A percentile compares a stretch with the other conserved stretches of the same genome.
phyloP scores from a whole-genome alignment of 768 basidiomycete species.

The Leccinum aurantiacum region DNA sequence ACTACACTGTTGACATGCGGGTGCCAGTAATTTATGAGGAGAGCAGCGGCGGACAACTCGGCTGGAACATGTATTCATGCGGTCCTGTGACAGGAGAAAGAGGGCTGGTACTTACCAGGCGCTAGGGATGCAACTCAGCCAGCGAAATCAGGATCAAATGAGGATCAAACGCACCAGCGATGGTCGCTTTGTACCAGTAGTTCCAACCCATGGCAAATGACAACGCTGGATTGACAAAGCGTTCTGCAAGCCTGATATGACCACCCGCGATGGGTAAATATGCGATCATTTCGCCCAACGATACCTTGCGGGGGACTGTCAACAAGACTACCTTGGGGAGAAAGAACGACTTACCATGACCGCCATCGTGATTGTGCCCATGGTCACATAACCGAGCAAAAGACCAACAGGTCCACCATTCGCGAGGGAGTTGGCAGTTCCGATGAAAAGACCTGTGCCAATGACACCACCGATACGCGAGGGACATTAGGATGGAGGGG shows the following conservation, averaged over 20 bases:
- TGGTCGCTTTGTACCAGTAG: constrained; percentile 43
- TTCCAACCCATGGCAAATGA: constrained; percentile 58
- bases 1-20: neutral
- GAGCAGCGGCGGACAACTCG: neutral
- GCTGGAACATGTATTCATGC: neutral
- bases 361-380: constrained; percentile 34
- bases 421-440: constrained; percentile 18
- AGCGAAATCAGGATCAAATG: neutral
- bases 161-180: constrained; percentile 15
- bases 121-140: neutral
- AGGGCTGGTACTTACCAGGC: neutral
- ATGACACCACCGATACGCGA: constrained; percentile 51
- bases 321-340: neutral
- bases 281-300: constrained; percentile 59
- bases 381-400: constrained; percentile 38
- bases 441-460: constrained; percentile 18
- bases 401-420: constrained; percentile 45
- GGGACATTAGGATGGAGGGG: constrained; percentile 1
- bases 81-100: neutral
- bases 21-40: neutral
- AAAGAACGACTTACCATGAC: constrained; percentile 28
- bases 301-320: constrained; percentile 29
- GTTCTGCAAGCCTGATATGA: constrained; percentile 77
- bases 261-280: constrained; percentile 78
- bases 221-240: constrained; percentile 76